Conservation (phyloP, 176 grass and related monocot genomes). For the Ensete glaucum region DNA sequence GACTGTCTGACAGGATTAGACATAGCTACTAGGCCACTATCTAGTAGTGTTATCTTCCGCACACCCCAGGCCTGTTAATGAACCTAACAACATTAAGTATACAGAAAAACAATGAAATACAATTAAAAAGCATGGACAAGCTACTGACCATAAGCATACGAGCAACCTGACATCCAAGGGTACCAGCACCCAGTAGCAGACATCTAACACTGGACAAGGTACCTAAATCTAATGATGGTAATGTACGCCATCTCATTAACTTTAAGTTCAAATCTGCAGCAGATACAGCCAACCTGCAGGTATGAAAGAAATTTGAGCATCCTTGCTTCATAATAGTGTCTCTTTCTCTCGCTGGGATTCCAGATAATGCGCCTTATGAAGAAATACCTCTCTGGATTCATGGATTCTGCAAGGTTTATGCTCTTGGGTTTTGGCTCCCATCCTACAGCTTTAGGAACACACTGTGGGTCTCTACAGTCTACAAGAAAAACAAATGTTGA, state of each 20-base stretch:
- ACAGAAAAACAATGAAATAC: not conserved
- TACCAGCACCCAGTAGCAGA: conserved; percentile 74
- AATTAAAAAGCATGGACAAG: conserved; percentile 8
- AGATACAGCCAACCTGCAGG: conserved; percentile 46
- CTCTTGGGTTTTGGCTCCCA: conserved; percentile 54
- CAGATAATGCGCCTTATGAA: not conserved
- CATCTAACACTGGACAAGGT: conserved; percentile 41
- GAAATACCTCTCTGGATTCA: conserved; percentile 59
- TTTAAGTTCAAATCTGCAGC: conserved; percentile 87
- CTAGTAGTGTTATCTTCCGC: conserved; percentile 70
- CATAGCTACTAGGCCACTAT: conserved; percentile 46
- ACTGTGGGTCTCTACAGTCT: conserved; percentile 51
- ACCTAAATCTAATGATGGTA: conserved; percentile 62
- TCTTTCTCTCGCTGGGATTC: not conserved
- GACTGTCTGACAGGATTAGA: conserved; percentile 81
- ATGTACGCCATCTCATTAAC: conserved; percentile 94
- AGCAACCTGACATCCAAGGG: conserved; percentile 91
- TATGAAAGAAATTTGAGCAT: conserved; percentile 20
- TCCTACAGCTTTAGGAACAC: conserved; percentile 73
- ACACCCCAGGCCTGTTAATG: conserved; percentile 83
- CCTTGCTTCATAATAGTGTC: not conserved
- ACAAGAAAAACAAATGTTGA: conserved; percentile 16
- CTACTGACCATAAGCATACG: conserved; percentile 74
- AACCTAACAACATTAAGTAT: conserved; percentile 16
- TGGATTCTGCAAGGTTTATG: conserved; percentile 46